Conservation (phyloP, 495 filamentous ascomycete genomes). For the Pseudoneurospora amorphoporcata region DNA sequence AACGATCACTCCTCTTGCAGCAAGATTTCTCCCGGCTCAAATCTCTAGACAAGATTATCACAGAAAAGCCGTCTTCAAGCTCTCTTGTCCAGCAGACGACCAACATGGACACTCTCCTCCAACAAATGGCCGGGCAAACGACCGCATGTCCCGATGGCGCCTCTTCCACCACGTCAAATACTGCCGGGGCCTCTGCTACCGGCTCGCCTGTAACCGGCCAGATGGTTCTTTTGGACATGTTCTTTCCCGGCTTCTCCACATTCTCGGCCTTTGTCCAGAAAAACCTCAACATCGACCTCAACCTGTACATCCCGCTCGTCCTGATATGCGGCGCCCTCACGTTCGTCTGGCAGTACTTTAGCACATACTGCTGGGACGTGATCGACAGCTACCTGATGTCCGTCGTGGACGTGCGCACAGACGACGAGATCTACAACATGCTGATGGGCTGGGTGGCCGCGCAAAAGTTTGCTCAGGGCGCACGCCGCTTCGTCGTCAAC, state of each 20-base stretch:
- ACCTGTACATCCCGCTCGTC: constrained; percentile 55
- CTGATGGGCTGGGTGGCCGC: constrained; percentile 59
- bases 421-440: constrained; percentile 61
- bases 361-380: constrained; percentile 31
- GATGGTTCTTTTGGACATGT: constrained; percentile 51
- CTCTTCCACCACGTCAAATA: background rate
- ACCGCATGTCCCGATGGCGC: background rate
- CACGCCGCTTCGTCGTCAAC: constrained; percentile 52
- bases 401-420: constrained; percentile 51
- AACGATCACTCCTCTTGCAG: background rate
- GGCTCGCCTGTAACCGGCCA: constrained; percentile 5
- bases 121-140: background rate
- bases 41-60: background rate
- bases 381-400: constrained; percentile 42
- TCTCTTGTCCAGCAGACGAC: background rate
- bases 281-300: constrained; percentile 59
- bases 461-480: constrained; percentile 46
- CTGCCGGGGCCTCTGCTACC: background rate
- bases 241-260: constrained; percentile 65
- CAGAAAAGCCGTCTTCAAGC: background rate
- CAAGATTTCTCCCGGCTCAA: background rate
- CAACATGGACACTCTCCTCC: background rate
- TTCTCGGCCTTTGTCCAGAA: constrained; percentile 49
- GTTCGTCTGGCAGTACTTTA: constrained; percentile 42
- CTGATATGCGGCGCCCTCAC: constrained; percentile 40